These are phyloP conservation scores for Zygnema cylindricum DNA, from an alignment of 139 green algal species.

Conservation along the genomic window DNA sequence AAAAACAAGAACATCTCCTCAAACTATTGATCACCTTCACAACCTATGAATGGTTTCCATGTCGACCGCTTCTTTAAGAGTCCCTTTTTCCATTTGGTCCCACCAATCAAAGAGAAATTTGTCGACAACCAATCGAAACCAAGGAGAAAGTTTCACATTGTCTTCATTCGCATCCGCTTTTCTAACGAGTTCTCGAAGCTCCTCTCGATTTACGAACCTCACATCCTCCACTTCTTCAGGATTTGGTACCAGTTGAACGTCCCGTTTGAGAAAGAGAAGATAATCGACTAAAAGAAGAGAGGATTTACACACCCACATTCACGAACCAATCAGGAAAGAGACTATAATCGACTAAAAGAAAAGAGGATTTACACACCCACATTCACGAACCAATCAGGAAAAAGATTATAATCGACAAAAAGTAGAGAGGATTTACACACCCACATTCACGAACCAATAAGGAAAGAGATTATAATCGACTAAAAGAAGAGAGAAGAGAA, in stretches of 20 bases:
- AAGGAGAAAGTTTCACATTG: constrained; percentile 82
- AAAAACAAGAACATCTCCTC: too few relatives aligned
- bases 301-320: too few relatives aligned
- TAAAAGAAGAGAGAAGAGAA: too few relatives aligned
- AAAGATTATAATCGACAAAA: background rate
- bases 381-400: background rate
- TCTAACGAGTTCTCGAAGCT: constrained; percentile 66
- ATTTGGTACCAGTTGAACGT: constrained; percentile 77
- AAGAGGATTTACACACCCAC: background rate
- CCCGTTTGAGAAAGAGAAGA: constrained; percentile 78
- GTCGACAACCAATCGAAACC: constrained; percentile 93
- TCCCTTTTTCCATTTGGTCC: constrained; percentile 73
- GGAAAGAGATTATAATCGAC: too few relatives aligned
- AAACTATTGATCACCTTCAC: background rate
- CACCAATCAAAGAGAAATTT: constrained; percentile 89
- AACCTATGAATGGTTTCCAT: constrained; percentile 57
- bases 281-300: constrained; percentile 90
- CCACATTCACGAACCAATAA: too few relatives aligned
- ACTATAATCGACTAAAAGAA: background rate
- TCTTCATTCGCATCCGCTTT: constrained; percentile 54
- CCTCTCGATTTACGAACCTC: constrained; percentile 61
- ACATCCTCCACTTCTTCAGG: constrained; percentile 62
- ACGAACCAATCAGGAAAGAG: background rate
- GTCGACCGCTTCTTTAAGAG: constrained; percentile 32
- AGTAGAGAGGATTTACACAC: background rate